Percentiles rank a stretch among this genome's conserved stretches.
These are phyloP conservation scores for Acorus gramineus DNA, from an alignment of 106 monocot genomes.

Conservation along the genomic window DNA sequence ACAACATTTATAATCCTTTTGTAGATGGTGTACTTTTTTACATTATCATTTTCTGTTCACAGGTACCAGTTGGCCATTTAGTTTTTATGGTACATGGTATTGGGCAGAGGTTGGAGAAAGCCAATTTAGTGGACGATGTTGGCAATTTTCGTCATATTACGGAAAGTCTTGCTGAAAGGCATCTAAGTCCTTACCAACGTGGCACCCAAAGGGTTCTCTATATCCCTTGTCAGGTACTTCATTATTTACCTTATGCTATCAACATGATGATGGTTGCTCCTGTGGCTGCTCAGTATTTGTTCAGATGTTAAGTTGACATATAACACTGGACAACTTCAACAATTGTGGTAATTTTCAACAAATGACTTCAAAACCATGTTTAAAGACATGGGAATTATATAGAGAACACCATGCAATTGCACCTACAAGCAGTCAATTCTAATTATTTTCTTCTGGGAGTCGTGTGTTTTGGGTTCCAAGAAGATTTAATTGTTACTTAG, in stretches of 20 bases:
- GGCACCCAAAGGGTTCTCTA: slow-evolving; percentile 87
- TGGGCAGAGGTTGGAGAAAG: slow-evolving; percentile 94
- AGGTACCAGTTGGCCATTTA: slow-evolving; percentile 96
- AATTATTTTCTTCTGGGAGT: too few species aligned
- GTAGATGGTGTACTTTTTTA: not conserved
- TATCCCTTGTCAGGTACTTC: slow-evolving; percentile 92
- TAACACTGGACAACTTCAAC: too few species aligned
- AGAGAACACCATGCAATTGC: too few species aligned
- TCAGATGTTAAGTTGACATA: too few species aligned
- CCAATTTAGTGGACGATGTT: slow-evolving; percentile 98
- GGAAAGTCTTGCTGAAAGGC: slow-evolving; percentile 67
- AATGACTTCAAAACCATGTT: too few species aligned
- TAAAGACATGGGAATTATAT: too few species aligned
- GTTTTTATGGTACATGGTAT: slow-evolving; percentile 99
- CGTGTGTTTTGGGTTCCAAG: too few species aligned
- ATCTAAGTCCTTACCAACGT: slow-evolving; percentile 75
- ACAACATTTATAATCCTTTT: not conserved
- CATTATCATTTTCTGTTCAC: not conserved
- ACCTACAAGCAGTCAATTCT: too few species aligned
- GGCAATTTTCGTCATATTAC: slow-evolving; percentile 91
- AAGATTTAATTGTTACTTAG: too few species aligned
- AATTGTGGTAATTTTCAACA: too few species aligned
- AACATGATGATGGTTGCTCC: too few species aligned
- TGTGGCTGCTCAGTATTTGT: too few species aligned
- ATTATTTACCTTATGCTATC: not conserved